Base-by-base conservation (phyloP, 2,329 filamentous ascomycete genomes). In the Fusarium napiforme region DNA sequence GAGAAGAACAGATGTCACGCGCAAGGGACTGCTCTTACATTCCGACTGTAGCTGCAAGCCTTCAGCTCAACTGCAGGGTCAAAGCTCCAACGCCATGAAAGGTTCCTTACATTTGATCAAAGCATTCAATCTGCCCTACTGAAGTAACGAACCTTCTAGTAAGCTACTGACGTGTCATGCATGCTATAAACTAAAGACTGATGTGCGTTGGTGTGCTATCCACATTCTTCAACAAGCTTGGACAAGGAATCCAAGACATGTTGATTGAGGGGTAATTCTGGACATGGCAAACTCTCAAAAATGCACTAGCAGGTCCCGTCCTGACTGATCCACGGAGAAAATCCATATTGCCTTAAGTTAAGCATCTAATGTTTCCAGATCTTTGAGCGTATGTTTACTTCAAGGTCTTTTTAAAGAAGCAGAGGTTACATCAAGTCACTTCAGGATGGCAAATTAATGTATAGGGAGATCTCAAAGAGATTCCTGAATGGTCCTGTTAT, bases 141-240 rank as follows among this genome's bases (percentile, higher is more conserved):
- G 42, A 50, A 14, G 34, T 49, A 71, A 71, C 52, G 42, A 49
- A 46, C 15, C 57, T 60, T 60, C 43, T 40, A n/a, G 26, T 46
- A 10, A 6, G 19, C 5, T 64, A 40, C 59, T 71, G 71, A 71
- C 67, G 67, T 64, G 67, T 60, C 70, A 43, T 73, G 16, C 71
- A 37, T 73, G 14, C 47, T 45, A 36, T 47, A 32, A 42, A 28
- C 34, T 36, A 30, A 14, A n/a, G 21, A 43, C 23, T 37, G 36
- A 37, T 42, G 12, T 52, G 55, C 32, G 34, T 36, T 37, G 21
- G 36, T 9, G 28, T 60, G 45, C 40, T 37, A 46, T 36, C 40
- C 57, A 47, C 55, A 46, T 32, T 46, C 40, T 58, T 42, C 26
- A 32, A 39, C 45, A 49, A 37, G 43, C 61, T 50, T 64, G 55